These are phyloP conservation scores for Sporothrix brasiliensis DNA, from an alignment of 2,329 filamentous ascomycete species.

Conservation along the genomic window DNA sequence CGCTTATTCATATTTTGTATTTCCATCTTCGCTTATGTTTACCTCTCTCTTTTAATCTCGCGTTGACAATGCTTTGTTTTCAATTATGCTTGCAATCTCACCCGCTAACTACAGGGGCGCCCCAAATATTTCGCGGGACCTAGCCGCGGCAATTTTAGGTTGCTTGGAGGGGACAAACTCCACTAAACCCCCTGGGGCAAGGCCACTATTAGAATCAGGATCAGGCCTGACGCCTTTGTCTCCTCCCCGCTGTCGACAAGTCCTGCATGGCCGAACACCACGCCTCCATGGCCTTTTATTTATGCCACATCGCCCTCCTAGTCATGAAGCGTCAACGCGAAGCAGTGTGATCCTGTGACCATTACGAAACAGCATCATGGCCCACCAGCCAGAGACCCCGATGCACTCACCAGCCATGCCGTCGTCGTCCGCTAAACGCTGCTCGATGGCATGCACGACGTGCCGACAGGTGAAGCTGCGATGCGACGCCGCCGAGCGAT, in stretches of 20 bases:
- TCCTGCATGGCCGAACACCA: too few species aligned
- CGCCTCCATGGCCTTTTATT: too few species aligned
- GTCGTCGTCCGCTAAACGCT: constrained; percentile 7
- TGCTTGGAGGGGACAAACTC: not conserved
- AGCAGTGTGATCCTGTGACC: too few species aligned
- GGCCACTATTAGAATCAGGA: too few species aligned
- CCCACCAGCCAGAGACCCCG: not conserved
- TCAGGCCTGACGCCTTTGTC: not conserved
- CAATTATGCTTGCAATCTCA: too few species aligned
- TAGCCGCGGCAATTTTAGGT: not conserved
- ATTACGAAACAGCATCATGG: not conserved
- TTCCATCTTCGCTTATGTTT: too few species aligned
- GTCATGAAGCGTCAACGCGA: too few species aligned
- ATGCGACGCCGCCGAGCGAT: constrained; percentile 28
- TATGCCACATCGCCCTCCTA: too few species aligned
- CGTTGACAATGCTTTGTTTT: too few species aligned
- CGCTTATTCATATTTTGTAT: too few species aligned
- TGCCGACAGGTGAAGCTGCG: constrained; percentile 31
- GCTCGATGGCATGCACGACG: constrained; percentile 32
- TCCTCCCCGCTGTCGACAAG: not conserved
- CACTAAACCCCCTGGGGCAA: not conserved
- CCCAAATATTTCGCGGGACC: not conserved
- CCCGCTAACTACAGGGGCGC: not conserved
- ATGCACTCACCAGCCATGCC: not conserved
- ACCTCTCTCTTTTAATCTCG: too few species aligned